phyloP scores from a whole-genome alignment of 2,329 filamentous ascomycete species.

The Thelonectria rubi region DNA sequence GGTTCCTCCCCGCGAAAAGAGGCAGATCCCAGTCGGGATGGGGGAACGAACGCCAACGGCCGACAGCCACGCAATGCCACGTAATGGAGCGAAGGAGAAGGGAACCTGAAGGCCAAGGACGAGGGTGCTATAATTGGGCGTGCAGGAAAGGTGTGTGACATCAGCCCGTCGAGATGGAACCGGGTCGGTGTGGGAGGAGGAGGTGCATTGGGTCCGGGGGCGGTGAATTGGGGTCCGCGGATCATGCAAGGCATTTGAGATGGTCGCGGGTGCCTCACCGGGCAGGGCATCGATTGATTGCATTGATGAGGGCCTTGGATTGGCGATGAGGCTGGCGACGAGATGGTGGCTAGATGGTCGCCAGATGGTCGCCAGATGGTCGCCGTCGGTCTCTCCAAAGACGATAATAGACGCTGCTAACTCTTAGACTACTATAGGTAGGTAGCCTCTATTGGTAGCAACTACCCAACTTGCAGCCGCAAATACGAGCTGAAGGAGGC shows the following conservation, averaged over 20 bases:
- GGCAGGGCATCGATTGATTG: too few relatives aligned
- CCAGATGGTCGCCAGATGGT: too few relatives aligned
- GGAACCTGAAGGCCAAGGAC: not conserved
- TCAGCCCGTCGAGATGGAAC: conserved; percentile 5
- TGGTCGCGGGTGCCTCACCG: too few relatives aligned
- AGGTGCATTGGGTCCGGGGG: conserved; percentile 13
- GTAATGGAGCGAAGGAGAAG: conserved; percentile 17
- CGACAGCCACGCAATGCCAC: conserved; percentile 38
- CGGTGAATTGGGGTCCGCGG: conserved; percentile 7
- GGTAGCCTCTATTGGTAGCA: too few relatives aligned
- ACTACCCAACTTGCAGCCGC: conserved; percentile 17
- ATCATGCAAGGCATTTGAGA: conserved; percentile 14
- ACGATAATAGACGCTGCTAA: too few relatives aligned
- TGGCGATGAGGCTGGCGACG: too few relatives aligned
- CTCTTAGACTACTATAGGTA: too few relatives aligned
- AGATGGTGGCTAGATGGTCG: too few relatives aligned
- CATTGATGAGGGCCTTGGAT: too few relatives aligned
- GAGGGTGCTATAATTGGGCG: conserved; percentile 37
- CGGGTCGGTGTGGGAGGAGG: conserved; percentile 16
- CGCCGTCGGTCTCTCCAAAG: too few relatives aligned
- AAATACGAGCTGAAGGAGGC: conserved; percentile 39
- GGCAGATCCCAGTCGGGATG: conserved; percentile 28
- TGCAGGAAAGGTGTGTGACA: conserved; percentile 13
- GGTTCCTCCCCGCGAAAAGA: conserved; percentile 14
- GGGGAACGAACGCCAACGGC: conserved; percentile 28